A percentile compares a stretch with the other conserved stretches of the same genome.
Evolutionary conservation across 1,139 yeast species (phyloP).

Genomic region (Lizanozyma gosingica): DNA sequence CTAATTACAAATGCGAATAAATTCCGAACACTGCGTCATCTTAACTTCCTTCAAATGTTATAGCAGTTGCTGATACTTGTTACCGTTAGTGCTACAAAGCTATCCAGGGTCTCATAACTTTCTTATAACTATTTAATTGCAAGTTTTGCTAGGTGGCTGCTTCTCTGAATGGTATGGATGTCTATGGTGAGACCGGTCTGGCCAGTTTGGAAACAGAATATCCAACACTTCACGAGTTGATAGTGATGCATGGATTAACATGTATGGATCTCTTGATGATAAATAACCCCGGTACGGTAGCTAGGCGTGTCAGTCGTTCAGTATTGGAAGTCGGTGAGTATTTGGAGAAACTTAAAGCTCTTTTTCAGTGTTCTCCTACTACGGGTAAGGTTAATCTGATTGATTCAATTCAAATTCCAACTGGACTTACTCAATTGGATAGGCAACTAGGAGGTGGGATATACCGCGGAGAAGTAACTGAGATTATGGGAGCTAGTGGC

Average conservation of each 20-base stretch:
- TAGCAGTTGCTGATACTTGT: no score
- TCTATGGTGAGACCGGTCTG: background rate
- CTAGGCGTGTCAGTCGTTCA: slow-evolving; percentile 1
- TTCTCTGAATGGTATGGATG: no score
- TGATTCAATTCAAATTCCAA: slow-evolving; percentile 10
- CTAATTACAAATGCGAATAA: no score
- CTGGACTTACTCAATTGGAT: slow-evolving; percentile 25
- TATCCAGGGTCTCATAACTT: no score
- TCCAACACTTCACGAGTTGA: background rate
- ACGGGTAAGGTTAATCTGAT: background rate
- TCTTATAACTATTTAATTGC: no score
- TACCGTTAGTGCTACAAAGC: no score
- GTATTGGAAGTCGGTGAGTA: background rate
- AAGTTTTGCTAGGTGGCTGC: no score
- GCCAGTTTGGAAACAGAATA: background rate
- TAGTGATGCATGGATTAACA: slow-evolving; percentile 1
- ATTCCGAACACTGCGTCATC: no score
- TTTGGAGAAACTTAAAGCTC: background rate
- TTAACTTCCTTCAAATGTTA: no score
- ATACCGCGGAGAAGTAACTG: slow-evolving; percentile 29
- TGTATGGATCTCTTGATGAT: background rate
- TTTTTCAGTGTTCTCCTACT: background rate
- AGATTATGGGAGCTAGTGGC: slow-evolving; percentile 38
- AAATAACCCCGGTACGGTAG: background rate
- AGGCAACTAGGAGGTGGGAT: slow-evolving; percentile 28